Evolutionary conservation across 345 rosid species (phyloP).

Genomic region (Passiflora organensis): DNA sequence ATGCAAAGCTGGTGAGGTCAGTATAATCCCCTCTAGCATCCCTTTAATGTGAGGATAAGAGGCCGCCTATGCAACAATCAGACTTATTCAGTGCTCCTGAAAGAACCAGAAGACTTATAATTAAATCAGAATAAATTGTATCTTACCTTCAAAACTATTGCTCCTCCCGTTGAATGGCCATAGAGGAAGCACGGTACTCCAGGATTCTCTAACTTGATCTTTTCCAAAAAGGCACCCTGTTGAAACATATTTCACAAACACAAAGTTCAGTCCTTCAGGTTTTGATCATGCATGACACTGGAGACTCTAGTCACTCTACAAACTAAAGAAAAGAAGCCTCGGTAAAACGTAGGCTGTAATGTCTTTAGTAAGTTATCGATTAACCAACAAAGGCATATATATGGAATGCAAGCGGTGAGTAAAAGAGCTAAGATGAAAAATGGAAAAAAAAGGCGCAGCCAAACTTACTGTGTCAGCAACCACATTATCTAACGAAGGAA

Average conservation of each 20-base stretch:
- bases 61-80: conserved; percentile 55
- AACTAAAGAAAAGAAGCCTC: no score
- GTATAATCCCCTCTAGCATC: conserved; percentile 73
- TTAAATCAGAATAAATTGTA: background rate
- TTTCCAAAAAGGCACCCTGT: conserved; percentile 84
- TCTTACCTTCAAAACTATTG: conserved; percentile 85
- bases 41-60: conserved; percentile 44
- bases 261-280: no score
- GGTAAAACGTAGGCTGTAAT: no score
- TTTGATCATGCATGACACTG: no score
- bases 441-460: background rate
- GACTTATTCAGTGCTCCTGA: background rate
- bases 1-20: conserved; percentile 91
- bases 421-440: no score
- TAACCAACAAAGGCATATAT: no score
- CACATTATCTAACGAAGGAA: conserved; percentile 95
- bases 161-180: conserved; percentile 98
- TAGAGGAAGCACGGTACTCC: conserved; percentile 92
- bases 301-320: no score
- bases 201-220: conserved; percentile 65
- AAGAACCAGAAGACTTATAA: background rate
- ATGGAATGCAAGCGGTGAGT: no score
- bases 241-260: conserved; percentile 1
- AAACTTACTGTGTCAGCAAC: conserved; percentile 80
- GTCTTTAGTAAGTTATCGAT: no score